Evolutionary conservation across 306 rosid genomes (phyloP).

Genomic region (Echinosophora koreensis): DNA sequence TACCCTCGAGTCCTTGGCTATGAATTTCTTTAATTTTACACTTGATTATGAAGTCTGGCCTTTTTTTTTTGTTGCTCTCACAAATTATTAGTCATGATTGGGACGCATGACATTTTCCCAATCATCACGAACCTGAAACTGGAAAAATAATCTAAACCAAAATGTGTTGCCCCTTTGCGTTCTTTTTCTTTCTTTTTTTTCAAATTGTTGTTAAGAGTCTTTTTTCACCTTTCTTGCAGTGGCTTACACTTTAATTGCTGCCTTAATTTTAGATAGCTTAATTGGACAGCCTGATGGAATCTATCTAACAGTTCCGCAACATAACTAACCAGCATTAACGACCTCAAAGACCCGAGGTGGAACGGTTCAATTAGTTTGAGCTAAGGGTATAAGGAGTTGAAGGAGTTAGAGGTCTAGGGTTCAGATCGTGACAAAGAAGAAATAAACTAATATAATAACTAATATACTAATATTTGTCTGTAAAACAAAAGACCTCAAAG

Average conservation of each 20-base stretch:
- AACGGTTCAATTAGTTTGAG: no score
- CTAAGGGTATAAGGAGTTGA: no score
- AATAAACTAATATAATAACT: no score
- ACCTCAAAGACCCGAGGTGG: no score
- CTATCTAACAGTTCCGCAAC: no score
- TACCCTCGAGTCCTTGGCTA: neutral
- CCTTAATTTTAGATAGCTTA: neutral
- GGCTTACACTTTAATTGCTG: neutral
- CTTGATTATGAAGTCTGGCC: slow-evolving; percentile 30
- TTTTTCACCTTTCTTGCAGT: neutral
- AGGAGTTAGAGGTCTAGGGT: no score
- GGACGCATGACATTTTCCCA: slow-evolving; percentile 48
- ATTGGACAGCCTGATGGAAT: neutral
- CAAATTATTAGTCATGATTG: slow-evolving; percentile 46
- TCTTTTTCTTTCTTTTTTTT: neutral
- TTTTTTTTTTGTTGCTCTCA: slow-evolving; percentile 26
- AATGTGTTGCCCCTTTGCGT: neutral
- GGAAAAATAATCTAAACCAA: slow-evolving; percentile 5
- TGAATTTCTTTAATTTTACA: neutral
- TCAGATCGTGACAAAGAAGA: no score
- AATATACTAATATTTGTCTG: no score
- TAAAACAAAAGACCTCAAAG: no score
- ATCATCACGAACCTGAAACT: slow-evolving; percentile 32
- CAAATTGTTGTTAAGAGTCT: neutral
- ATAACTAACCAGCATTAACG: no score